Percentiles rank a stretch among this genome's conserved stretches.
Conservation (phyloP, 768 basidiomycete species). For the Rhodotorula diobovata region DNA sequence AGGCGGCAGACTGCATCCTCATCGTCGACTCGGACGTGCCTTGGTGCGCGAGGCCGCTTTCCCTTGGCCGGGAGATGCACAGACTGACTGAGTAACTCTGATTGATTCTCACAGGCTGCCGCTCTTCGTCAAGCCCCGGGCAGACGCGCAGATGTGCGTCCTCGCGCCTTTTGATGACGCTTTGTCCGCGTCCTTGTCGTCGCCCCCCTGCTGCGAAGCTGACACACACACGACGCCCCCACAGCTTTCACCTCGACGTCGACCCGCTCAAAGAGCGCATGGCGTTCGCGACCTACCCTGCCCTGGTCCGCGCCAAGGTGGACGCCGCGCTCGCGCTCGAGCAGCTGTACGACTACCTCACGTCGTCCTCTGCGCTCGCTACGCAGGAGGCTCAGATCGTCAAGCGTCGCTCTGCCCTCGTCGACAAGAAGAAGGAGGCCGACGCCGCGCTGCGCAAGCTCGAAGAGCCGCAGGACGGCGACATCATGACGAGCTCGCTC, state of each 20-base stretch:
- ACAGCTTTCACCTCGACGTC: conserved; percentile 60
- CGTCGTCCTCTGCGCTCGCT: not conserved
- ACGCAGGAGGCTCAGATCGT: not conserved
- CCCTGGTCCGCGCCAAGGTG: conserved; percentile 59
- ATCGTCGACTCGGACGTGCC: conserved; percentile 64
- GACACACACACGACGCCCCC: conserved; percentile 42
- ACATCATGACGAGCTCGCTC: conserved; percentile 52
- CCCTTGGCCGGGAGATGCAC: not conserved
- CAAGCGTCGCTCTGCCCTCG: not conserved
- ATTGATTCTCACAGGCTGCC: conserved; percentile 38
- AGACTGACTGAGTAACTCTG: not conserved
- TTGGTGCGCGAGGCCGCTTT: conserved; percentile 50
- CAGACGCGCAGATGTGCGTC: conserved; percentile 4
- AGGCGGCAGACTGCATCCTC: conserved; percentile 60
- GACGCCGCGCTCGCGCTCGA: conserved; percentile 56
- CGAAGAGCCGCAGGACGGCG: conserved; percentile 33
- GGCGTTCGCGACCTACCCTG: conserved; percentile 46
- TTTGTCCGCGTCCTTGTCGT: not conserved
- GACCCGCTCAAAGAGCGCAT: conserved; percentile 58
- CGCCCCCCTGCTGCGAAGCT: not conserved
- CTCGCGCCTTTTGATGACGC: not conserved
- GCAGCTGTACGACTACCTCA: conserved; percentile 51
- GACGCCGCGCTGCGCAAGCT: conserved; percentile 1
- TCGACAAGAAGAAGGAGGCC: not conserved
- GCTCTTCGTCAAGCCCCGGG: conserved; percentile 50